These are phyloP conservation scores for Tricholomella constricta DNA, from an alignment of 768 basidiomycete species.

Conservation along the genomic window DNA sequence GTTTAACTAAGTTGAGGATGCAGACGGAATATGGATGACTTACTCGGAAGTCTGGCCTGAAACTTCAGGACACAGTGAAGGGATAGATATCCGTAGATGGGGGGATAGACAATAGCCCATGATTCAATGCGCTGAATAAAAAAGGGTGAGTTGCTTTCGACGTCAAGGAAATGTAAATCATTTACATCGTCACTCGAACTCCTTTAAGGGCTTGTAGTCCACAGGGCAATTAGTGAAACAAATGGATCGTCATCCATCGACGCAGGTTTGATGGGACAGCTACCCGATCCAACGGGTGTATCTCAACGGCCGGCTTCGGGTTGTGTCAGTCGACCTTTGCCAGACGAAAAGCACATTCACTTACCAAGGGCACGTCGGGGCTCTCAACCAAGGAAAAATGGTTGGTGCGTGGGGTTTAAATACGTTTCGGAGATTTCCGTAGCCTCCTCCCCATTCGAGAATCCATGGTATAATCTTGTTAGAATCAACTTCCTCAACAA, in stretches of 20 bases:
- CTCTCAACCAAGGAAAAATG: neutral
- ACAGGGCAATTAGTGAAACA: neutral
- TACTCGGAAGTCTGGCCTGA: neutral
- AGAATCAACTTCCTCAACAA: too few relatives aligned
- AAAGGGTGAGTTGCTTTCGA: too few relatives aligned
- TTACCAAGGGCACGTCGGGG: slow-evolving; percentile 4
- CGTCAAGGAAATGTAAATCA: neutral
- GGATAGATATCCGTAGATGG: too few relatives aligned
- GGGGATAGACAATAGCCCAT: too few relatives aligned
- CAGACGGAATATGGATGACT: neutral
- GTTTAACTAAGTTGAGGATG: neutral
- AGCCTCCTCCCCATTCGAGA: too few relatives aligned
- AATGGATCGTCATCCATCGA: neutral
- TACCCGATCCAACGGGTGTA: neutral
- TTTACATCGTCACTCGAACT: neutral
- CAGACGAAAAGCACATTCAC: too few relatives aligned
- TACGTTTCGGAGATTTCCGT: neutral
- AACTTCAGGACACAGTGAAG: neutral
- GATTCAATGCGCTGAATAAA: too few relatives aligned
- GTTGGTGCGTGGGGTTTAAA: neutral
- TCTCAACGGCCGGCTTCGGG: neutral
- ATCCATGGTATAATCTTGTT: too few relatives aligned
- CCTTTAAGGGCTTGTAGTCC: neutral
- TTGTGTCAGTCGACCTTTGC: too few relatives aligned
- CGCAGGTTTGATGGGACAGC: neutral